These are phyloP conservation scores for Papiliotrema terrestris DNA, from an alignment of 1,284 basidiomycete genomes.

Conservation along the genomic window DNA sequence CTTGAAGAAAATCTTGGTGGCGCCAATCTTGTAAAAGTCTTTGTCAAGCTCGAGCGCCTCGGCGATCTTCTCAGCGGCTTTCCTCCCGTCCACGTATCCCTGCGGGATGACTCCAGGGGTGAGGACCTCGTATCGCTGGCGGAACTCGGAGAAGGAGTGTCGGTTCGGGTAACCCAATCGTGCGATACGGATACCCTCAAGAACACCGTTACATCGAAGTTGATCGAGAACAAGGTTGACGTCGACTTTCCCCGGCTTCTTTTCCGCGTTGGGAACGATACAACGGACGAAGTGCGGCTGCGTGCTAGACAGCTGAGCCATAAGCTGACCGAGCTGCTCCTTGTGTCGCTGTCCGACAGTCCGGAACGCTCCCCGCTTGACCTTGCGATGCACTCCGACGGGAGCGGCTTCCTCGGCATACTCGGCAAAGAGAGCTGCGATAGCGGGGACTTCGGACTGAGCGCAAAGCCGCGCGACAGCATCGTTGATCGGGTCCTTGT, in stretches of 20 bases:
- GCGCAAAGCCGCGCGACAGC: slow-evolving; percentile 88
- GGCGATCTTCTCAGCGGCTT: slow-evolving; percentile 91
- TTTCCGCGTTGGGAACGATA: slow-evolving; percentile 91
- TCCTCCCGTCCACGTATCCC: slow-evolving; percentile 95
- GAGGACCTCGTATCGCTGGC: slow-evolving; percentile 93
- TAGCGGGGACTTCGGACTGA: slow-evolving; percentile 74
- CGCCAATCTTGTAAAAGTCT: slow-evolving; percentile 82
- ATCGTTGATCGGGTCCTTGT: slow-evolving; percentile 98
- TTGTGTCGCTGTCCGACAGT: slow-evolving; percentile 95
- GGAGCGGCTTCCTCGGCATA: slow-evolving; percentile 58
- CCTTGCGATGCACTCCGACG: slow-evolving; percentile 60
- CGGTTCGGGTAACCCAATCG: slow-evolving; percentile 96
- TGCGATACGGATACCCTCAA: slow-evolving; percentile 98
- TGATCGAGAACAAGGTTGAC: slow-evolving; percentile 95
- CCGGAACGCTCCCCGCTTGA: slow-evolving; percentile 95
- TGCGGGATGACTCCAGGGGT: slow-evolving; percentile 87
- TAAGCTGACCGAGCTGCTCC: slow-evolving; percentile 88
- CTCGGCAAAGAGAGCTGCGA: slow-evolving; percentile 81
- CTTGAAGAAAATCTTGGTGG: slow-evolving; percentile 99
- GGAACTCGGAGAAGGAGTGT: slow-evolving; percentile 94
- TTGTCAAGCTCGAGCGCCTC: slow-evolving; percentile 84
- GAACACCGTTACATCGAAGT: slow-evolving; percentile 95
- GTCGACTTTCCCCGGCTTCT: slow-evolving; percentile 88
- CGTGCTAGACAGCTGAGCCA: slow-evolving; percentile 86
- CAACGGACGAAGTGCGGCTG: slow-evolving; percentile 99